Evolutionary conservation across 192 early-diverging fungal species (phyloP).

Genomic region (Jimgerdemannia lactiflua): DNA sequence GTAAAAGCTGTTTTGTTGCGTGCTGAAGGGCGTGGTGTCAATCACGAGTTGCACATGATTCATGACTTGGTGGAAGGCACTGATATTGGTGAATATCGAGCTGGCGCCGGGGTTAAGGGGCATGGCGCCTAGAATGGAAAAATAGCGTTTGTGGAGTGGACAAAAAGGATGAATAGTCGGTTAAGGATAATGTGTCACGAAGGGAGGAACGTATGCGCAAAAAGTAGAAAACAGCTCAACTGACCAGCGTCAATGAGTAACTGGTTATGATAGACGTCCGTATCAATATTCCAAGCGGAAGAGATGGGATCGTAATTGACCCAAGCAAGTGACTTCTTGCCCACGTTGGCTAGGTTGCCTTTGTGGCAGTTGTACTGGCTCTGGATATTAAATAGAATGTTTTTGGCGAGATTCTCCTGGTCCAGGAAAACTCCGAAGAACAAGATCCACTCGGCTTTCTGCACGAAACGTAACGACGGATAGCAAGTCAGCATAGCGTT

Average conservation of each 20-base stretch:
- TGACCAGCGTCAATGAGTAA: neutral
- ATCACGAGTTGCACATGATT: slow-evolving; percentile 3
- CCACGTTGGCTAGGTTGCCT: slow-evolving; percentile 1
- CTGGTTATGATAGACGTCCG: neutral
- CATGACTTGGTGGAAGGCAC: slow-evolving; percentile 1
- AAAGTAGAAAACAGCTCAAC: neutral
- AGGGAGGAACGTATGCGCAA: neutral
- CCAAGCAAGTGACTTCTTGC: slow-evolving; percentile 2
- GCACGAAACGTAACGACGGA: neutral
- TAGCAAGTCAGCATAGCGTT: too few relatives aligned
- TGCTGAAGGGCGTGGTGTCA: slow-evolving; percentile 5
- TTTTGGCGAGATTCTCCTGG: neutral
- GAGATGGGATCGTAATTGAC: neutral
- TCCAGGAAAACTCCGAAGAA: slow-evolving; percentile 11
- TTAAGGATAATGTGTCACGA: neutral
- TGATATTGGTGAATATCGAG: neutral
- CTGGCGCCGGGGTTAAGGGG: neutral
- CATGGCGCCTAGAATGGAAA: neutral
- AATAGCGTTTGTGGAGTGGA: too few relatives aligned
- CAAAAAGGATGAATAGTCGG: too few relatives aligned
- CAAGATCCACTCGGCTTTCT: slow-evolving; percentile 18
- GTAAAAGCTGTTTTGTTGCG: neutral
- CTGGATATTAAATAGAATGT: neutral
- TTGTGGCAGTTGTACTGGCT: slow-evolving; percentile 9
- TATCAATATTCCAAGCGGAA: slow-evolving; percentile 12